Evolutionary conservation across 352 stramenopile genomes (phyloP), one percentile per base, ranked within the genome.

Genomic region (Discostella stelligera): DNA sequence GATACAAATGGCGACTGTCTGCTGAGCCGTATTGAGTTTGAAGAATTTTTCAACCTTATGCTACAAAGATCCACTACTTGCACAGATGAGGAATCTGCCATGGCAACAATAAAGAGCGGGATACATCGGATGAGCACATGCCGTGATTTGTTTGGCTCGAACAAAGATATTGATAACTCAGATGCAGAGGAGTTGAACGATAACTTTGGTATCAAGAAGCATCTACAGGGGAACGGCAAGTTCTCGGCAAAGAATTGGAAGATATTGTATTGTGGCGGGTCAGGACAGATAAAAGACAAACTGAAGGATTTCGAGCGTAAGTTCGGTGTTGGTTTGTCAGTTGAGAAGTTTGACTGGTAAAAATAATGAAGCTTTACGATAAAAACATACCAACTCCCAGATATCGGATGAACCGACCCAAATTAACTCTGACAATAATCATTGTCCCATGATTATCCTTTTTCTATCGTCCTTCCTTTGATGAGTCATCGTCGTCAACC

Each of bases 261-360:
- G 1, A 67, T 83, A 54, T 55, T 83, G 48, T 83, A 83, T 41
- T 83, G 75, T 56, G 68, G 68, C 10, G 75, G 75, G 6, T 72
- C 68, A 7, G 23, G 74, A n/a, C 30, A 58, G 39, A 64, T 83
- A 37, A 44, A 71, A 23, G 30, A 59, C 20, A 37, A 74, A 56
- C 56, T 83, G 16, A 75, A 63, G 48, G 48, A 59, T 25, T 74
- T 64, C 48, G 66, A 75, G 20, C n/a, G 58, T 8, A 70, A 79
- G 25, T 79, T 65, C 64, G 54, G 48, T 18, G 72, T 79, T 52
- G 63, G 63, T 62, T 61, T 79, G 32, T 68, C 71, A 25, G 63
- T 79, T 14, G 71, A 79, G 32, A 79, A 74, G 56, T 75, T 79
- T 53, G 71, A 79, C 48, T 79, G 71, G 71, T 79, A 68, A 32